Conservation (phyloP, 1,139 yeast genomes). For the Yamadazyma diddensiae region DNA sequence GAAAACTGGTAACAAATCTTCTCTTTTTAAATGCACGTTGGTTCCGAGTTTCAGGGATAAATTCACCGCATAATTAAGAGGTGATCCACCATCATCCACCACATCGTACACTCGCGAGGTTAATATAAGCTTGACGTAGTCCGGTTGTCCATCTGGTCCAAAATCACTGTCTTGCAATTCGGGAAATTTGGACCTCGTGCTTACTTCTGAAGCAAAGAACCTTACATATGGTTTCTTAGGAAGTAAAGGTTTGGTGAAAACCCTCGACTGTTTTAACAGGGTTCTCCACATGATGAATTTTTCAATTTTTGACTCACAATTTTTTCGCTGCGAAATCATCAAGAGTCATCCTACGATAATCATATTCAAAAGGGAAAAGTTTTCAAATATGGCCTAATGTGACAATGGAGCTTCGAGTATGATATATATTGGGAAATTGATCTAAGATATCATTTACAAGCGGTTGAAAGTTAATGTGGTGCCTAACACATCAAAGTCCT, state of each 20-base stretch:
- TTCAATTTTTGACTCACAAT: conserved; percentile 4
- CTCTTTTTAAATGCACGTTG: conserved; percentile 77
- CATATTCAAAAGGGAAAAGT: no score
- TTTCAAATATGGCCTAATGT: no score
- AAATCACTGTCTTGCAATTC: conserved; percentile 52
- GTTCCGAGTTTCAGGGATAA: conserved; percentile 72
- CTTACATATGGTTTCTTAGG: no score
- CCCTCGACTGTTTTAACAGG: background rate
- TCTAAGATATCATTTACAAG: no score
- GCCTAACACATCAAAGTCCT: no score
- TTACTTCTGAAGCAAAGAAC: background rate
- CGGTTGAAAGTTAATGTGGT: no score
- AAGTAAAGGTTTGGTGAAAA: background rate
- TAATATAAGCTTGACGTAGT: conserved; percentile 82
- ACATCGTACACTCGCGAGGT: conserved; percentile 95
- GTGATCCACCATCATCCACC: conserved; percentile 74
- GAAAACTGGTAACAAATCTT: conserved; percentile 91
- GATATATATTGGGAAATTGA: no score
- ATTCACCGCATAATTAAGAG: conserved; percentile 72
- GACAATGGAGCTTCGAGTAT: no score
- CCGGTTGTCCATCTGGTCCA: conserved; percentile 70
- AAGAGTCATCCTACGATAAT: background rate
- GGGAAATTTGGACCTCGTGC: conserved; percentile 31
- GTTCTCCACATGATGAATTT: conserved; percentile 3
- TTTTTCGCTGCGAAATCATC: conserved; percentile 4